Percentiles rank a stretch among this genome's conserved stretches.
These are phyloP conservation scores for Chara braunii DNA, from an alignment of 139 green algal species.

Conservation along the genomic window DNA sequence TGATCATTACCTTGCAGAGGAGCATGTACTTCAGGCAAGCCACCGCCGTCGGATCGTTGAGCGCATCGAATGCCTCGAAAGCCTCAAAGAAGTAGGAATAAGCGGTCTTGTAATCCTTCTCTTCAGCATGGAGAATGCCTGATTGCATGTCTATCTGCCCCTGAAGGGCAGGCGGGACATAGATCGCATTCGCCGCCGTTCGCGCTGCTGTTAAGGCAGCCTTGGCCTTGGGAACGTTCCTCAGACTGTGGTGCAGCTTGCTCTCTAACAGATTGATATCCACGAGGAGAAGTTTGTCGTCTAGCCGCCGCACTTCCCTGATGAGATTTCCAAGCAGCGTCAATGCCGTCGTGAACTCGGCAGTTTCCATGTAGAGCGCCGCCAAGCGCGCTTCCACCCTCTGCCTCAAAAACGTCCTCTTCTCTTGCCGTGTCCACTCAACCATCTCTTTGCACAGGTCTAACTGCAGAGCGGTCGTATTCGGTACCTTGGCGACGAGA, in stretches of 20 bases:
- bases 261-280: conserved; percentile 96
- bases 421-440: conserved; percentile 84
- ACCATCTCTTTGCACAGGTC: conserved; percentile 88
- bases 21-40: conserved; percentile 95
- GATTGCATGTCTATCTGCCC: conserved; percentile 68
- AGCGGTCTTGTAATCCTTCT: conserved; percentile 97
- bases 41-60: conserved; percentile 75
- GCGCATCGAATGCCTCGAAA: conserved; percentile 76
- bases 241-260: conserved; percentile 76
- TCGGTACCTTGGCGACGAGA: conserved; percentile 75
- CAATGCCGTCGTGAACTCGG: conserved; percentile 55
- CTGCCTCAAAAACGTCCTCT: conserved; percentile 93
- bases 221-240: conserved; percentile 86
- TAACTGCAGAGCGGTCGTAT: conserved; percentile 76
- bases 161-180: conserved; percentile 83
- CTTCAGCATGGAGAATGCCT: conserved; percentile 89
- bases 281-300: conserved; percentile 97
- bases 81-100: conserved; percentile 98
- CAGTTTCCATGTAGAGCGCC: conserved; percentile 70
- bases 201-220: conserved; percentile 85
- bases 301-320: conserved; percentile 90
- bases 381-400: conserved; percentile 84
- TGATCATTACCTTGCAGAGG: conserved; percentile 72
- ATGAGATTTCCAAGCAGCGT: conserved; percentile 54
- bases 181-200: conserved; percentile 93